These are phyloP conservation scores for Cryphonectria naterciae DNA, from an alignment of 2,329 filamentous ascomycete genomes.

Conservation along the genomic window DNA sequence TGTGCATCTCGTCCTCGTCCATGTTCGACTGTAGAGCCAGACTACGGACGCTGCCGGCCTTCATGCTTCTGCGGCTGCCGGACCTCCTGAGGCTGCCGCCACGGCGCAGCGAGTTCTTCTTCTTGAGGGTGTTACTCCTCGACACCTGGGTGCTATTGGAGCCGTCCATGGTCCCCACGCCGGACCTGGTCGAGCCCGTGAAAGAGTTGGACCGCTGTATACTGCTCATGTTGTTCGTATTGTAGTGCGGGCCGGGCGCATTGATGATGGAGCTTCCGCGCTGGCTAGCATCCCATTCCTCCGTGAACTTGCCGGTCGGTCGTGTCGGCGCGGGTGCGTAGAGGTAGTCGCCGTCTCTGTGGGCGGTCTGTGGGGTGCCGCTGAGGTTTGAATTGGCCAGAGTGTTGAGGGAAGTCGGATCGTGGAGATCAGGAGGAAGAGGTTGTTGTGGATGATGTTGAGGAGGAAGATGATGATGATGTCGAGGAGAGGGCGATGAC, in stretches of 20 bases:
- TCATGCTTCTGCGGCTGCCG: conserved; percentile 78
- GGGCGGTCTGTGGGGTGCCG: not conserved
- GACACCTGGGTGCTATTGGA: conserved; percentile 44
- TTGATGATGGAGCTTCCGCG: conserved; percentile 68
- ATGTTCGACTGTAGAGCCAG: conserved; percentile 71
- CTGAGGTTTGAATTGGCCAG: conserved; percentile 29
- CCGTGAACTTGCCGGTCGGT: conserved; percentile 61
- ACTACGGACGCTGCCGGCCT: conserved; percentile 85
- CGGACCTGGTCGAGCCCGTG: conserved; percentile 52
- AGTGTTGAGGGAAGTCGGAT: conserved; percentile 31
- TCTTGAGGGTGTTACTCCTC: conserved; percentile 78
- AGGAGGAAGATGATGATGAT: conserved; percentile 16
- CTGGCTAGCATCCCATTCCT: conserved; percentile 73
- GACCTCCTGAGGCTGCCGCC: conserved; percentile 77
- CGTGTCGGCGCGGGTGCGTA: conserved; percentile 32
- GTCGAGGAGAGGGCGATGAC: conserved; percentile 21
- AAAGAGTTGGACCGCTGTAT: conserved; percentile 67
- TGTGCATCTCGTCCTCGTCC: conserved; percentile 74
- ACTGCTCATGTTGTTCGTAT: conserved; percentile 30
- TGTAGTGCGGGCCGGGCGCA: conserved; percentile 39
- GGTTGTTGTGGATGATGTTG: conserved; percentile 8
- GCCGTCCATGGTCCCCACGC: conserved; percentile 45
- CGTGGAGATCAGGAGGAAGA: not conserved
- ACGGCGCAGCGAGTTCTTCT: conserved; percentile 79
- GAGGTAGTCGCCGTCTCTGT: conserved; percentile 26